Base-by-base conservation (phyloP, 2,329 filamentous ascomycete genomes). In the Exophiala mesophila region DNA sequence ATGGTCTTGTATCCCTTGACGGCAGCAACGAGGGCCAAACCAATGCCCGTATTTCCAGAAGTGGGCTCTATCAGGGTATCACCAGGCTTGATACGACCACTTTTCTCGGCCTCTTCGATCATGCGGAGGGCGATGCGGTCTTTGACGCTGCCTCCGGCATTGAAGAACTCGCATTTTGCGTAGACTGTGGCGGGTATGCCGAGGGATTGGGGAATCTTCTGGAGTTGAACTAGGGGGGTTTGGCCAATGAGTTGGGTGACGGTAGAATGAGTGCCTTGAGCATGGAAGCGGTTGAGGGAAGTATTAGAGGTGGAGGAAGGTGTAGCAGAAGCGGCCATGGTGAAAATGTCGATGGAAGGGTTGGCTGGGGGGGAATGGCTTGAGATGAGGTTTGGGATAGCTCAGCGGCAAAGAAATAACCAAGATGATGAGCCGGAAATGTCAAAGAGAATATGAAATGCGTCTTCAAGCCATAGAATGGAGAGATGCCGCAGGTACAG, bases 41-140 rank as follows among this genome's bases (percentile, higher is more conserved):
- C 92, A 54, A 98, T 98, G 54, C 92, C 92, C 45, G 92, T 98
- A 66, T 98, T 98, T 41, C 92, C 92, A 60, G 88, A 95, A 35
- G 92, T 98, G 7, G 92, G 92, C 76, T 98, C 92, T 61, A 98
- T 98, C 59, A 98, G 71, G 39, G 88, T 97, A 68, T 97, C 89
- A 43, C 90, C 92, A 19, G 92, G 92, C 76, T 92, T 96, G 69
- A 98, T 96, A 53, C 90, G 82, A 33, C 92, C 92, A 39, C 78
- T 83, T 61, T 79, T 81, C 74, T 98, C 92, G 10, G 92, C 92
- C 64, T 90, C 85, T 68, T 97, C 89, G 49, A 98, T 85, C 92
- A 98, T 98, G 60, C 92, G 85, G 63, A 96, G 71, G 16, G 92
- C 92, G 63, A 98, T 98, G 48, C 89, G 78, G 68, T 96, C 89